phyloP scores from a whole-genome alignment of 371 early-diverging fungal genomes.

The Syncephalastrum contaminatum region DNA sequence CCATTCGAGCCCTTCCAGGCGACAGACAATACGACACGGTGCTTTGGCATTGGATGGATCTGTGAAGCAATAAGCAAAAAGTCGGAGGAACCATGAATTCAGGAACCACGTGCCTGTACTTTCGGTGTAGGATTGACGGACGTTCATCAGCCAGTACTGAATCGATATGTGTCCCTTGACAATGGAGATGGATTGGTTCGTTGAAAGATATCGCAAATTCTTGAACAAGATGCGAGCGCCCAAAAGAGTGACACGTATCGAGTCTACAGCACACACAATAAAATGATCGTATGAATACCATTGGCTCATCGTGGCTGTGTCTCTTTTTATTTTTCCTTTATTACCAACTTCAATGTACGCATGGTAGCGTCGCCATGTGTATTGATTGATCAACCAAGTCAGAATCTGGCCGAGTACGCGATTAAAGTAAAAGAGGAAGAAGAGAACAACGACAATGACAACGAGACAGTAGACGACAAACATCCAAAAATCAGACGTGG shows the following conservation, averaged over 20 bases:
- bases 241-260: constrained; percentile 72
- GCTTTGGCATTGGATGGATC: constrained; percentile 22
- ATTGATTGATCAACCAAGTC: constrained; percentile 65
- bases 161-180: constrained; percentile 80
- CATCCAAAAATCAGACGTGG: constrained; percentile 47
- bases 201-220: constrained; percentile 72
- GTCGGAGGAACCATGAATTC: not conserved
- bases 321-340: not conserved
- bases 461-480: constrained; percentile 72
- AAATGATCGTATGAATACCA: not conserved
- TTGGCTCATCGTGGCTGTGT: not conserved
- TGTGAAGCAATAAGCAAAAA: constrained; percentile 5
- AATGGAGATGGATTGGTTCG: constrained; percentile 72
- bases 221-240: constrained; percentile 82
- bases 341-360: constrained; percentile 78
- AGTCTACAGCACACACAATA: constrained; percentile 48
- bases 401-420: constrained; percentile 65
- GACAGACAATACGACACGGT: constrained; percentile 67
- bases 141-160: constrained; percentile 74
- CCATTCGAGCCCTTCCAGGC: constrained; percentile 82
- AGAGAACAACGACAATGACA: constrained; percentile 68
- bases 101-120: constrained; percentile 17
- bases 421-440: constrained; percentile 79
- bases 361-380: constrained; percentile 70
- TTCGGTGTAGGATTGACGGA: constrained; percentile 51